These are phyloP conservation scores for Pyricularia sp. DNA, from an alignment of 2,329 filamentous ascomycete species.

Conservation along the genomic window DNA sequence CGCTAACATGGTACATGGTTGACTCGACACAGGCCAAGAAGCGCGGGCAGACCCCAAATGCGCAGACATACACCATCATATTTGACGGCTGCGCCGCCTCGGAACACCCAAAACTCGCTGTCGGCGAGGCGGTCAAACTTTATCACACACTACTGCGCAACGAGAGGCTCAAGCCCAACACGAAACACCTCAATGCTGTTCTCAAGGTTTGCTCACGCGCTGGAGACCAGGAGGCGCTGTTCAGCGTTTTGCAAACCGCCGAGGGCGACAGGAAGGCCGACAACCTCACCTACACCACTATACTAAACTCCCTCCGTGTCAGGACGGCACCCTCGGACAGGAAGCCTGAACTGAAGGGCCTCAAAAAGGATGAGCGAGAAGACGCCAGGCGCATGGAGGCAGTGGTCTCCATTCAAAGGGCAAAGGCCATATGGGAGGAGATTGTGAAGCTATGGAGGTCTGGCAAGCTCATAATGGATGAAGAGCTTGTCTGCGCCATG, in stretches of 20 bases:
- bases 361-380: conserved; percentile 3
- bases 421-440: conserved; percentile 71
- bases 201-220: conserved; percentile 71
- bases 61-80: conserved; percentile 75
- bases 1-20: conserved; percentile 10
- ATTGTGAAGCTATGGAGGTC: conserved; percentile 66
- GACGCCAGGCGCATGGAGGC: conserved; percentile 16
- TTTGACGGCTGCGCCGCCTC: conserved; percentile 64
- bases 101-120: conserved; percentile 45
- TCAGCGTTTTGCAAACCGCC: conserved; percentile 64
- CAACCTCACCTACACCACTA: conserved; percentile 67
- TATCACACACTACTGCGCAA: conserved; percentile 66
- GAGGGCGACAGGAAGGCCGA: conserved; percentile 59
- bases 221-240: conserved; percentile 69
- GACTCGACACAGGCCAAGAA: conserved; percentile 74
- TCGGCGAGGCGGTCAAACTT: conserved; percentile 61
- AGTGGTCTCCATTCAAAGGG: conserved; percentile 50
- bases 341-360: not conserved
- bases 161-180: conserved; percentile 58
- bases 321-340: conserved; percentile 24
- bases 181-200: conserved; percentile 83
- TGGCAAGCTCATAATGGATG: conserved; percentile 64
- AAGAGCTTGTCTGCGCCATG: conserved; percentile 73
- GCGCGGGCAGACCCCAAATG: conserved; percentile 68
- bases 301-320: conserved; percentile 65